Evolutionary conservation across 2,329 filamentous ascomycete genomes (phyloP).

Genomic region (Macrophomina tecta): DNA sequence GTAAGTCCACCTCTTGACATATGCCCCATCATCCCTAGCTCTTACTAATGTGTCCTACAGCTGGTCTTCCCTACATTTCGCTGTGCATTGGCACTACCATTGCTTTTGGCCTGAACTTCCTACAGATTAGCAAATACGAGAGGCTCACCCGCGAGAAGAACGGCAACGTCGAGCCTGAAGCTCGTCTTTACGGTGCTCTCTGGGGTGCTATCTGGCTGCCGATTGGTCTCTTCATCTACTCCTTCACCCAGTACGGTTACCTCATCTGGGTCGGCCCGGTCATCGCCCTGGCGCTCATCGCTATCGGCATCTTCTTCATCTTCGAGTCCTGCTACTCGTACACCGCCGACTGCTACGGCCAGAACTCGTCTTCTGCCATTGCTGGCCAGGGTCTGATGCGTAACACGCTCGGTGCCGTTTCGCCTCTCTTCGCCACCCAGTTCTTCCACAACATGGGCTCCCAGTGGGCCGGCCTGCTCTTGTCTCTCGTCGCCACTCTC

Average conservation of each 20-base stretch:
- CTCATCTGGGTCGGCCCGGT: conserved; percentile 58
- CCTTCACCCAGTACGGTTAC: conserved; percentile 59
- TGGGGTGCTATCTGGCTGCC: conserved; percentile 56
- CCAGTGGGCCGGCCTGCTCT: conserved; percentile 58
- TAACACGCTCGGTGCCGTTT: conserved; percentile 60
- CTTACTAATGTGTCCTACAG: conserved; percentile 26
- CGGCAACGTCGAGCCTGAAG: conserved; percentile 50
- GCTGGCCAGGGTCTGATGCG: conserved; percentile 60
- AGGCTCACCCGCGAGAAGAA: conserved; percentile 45
- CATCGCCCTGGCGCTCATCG: conserved; percentile 57
- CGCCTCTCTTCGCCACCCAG: conserved; percentile 58
- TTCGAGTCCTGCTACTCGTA: conserved; percentile 56
- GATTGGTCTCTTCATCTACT: conserved; percentile 60
- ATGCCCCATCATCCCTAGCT: not conserved
- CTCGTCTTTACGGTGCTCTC: conserved; percentile 57
- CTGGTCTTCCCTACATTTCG: conserved; percentile 59
- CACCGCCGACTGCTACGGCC: conserved; percentile 60
- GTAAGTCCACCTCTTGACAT: conserved; percentile 26
- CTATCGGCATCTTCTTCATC: conserved; percentile 61
- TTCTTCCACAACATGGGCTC: conserved; percentile 62
- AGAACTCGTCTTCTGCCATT: conserved; percentile 51
- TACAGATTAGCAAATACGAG: conserved; percentile 60
- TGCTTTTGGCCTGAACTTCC: conserved; percentile 56
- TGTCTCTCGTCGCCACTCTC: conserved; percentile 54
- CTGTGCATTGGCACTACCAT: conserved; percentile 57